Conservation (phyloP, 768 basidiomycete genomes). For the Lentinula edodes region DNA sequence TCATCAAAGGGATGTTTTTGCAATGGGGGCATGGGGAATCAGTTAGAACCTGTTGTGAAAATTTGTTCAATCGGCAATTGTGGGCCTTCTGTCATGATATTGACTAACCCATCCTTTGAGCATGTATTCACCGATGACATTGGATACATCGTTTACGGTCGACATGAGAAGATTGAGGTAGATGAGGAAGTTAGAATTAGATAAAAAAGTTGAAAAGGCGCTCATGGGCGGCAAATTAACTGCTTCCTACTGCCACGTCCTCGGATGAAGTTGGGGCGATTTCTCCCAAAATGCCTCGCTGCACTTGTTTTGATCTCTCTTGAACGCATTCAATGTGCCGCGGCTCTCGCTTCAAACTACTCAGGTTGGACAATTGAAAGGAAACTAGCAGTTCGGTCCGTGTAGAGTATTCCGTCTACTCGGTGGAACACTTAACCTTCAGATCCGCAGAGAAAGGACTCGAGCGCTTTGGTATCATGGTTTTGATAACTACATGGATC, state of each 20-base stretch:
- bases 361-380: conserved; percentile 51
- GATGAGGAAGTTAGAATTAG: not conserved
- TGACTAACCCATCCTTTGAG: conserved; percentile 67
- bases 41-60: conserved; percentile 48
- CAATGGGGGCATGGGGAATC: conserved; percentile 52
- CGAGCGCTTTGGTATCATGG: conserved; percentile 89
- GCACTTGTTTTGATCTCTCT: conserved; percentile 32
- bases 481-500: conserved; percentile 81
- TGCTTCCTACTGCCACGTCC: conserved; percentile 18
- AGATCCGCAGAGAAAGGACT: conserved; percentile 50
- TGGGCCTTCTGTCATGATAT: not conserved
- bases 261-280: conserved; percentile 43
- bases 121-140: conserved; percentile 63
- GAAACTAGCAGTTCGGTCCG: conserved; percentile 54
- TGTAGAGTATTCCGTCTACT: not conserved
- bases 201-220: not conserved
- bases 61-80: conserved; percentile 1
- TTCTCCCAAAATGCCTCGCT: conserved; percentile 47
- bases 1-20: conserved; percentile 64
- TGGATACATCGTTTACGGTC: conserved; percentile 51
- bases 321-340: conserved; percentile 23
- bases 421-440: not conserved
- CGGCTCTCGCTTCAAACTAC: conserved; percentile 24
- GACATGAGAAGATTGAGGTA: conserved; percentile 32
- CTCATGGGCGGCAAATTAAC: conserved; percentile 25